Evolutionary conservation across 2,329 filamentous ascomycete species (phyloP).

Genomic region (Aaosphaeria pasadenensis): DNA sequence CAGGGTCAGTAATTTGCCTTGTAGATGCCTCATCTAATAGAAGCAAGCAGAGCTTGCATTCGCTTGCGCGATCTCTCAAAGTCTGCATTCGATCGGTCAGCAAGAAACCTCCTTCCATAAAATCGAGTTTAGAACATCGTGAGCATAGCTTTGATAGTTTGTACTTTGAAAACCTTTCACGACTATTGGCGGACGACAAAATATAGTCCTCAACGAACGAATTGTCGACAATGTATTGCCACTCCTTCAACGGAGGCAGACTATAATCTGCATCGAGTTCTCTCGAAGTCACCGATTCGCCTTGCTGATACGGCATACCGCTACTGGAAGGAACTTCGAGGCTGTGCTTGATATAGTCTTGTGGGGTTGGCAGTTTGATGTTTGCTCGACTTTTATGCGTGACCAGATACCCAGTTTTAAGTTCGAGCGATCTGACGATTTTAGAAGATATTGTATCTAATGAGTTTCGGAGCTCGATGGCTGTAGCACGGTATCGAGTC

Average conservation of each 20-base stretch:
- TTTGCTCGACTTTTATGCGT: constrained; percentile 3
- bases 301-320: background rate
- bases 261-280: constrained; percentile 4
- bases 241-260: constrained; percentile 4
- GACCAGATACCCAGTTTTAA: background rate
- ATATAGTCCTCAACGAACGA: constrained; percentile 4
- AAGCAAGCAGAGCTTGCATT: constrained; percentile 9
- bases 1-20: background rate
- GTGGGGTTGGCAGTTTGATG: background rate
- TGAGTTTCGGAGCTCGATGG: constrained; percentile 7
- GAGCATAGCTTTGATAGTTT: constrained; percentile 3
- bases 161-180: background rate
- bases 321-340: background rate
- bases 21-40: background rate
- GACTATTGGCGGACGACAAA: background rate
- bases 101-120: constrained; percentile 9
- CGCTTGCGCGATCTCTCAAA: background rate
- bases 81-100: background rate
- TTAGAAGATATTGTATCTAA: constrained; percentile 6
- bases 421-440: background rate
- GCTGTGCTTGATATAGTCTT: background rate
- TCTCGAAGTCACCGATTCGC: constrained; percentile 2
- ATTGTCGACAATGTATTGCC: constrained; percentile 11
- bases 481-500: constrained; percentile 10
- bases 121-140: constrained; percentile 3